phyloP scores from a whole-genome alignment of 352 stramenopile genomes.

The Phytophthora quininea region DNA sequence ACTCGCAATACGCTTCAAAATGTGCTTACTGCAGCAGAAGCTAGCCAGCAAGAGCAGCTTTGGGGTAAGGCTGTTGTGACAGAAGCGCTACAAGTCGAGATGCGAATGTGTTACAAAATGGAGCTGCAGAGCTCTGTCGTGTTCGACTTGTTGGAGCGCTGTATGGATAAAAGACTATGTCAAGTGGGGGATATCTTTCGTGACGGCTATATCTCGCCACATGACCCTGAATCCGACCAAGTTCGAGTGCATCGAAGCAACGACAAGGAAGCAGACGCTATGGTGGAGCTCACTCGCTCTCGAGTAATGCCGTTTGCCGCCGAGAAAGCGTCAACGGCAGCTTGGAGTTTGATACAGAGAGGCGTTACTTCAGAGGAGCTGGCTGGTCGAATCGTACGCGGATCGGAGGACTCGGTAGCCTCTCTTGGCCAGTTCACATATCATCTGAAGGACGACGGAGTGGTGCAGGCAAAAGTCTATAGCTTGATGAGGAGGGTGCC shows the following conservation, averaged over 20 bases:
- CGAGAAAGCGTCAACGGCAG: conserved; percentile 3
- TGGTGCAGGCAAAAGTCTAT: conserved; percentile 7
- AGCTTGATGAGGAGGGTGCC: conserved; percentile 19
- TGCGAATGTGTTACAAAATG: not conserved
- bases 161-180: conserved; percentile 2
- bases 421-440: conserved; percentile 12
- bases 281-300: conserved; percentile 22
- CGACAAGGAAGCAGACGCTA: conserved; percentile 1
- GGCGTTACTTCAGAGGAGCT: conserved; percentile 4
- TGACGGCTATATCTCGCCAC: not conserved
- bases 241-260: conserved; percentile 19
- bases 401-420: conserved; percentile 6
- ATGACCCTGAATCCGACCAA: conserved; percentile 7
- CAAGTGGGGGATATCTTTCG: conserved; percentile 5
- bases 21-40: conserved; percentile 5
- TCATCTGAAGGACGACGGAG: conserved; percentile 11
- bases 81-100: conserved; percentile 10
- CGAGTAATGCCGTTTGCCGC: conserved; percentile 17
- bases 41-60: conserved; percentile 9
- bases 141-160: conserved; percentile 8
- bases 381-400: not conserved
- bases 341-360: conserved; percentile 19
- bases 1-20: conserved; percentile 19
- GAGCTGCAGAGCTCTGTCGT: not conserved
- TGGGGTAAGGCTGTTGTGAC: not conserved